Base-by-base conservation (phyloP, 306 rosid species). In the Acacia crassicarpa region DNA sequence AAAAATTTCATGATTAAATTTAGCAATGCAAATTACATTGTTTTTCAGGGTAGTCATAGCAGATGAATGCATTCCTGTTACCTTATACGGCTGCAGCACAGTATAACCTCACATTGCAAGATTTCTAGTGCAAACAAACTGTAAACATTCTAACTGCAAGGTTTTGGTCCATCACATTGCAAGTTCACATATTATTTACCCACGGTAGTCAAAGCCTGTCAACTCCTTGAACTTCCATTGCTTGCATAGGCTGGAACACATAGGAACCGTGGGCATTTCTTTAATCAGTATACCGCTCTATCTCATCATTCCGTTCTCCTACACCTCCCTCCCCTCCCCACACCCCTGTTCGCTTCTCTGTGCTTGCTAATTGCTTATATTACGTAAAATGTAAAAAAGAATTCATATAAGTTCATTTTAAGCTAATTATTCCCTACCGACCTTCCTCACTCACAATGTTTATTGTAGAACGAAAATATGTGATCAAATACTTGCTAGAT, bases 371-470 rank as follows among this genome's bases (percentile, higher is more conserved):
- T 51, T 59, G 59, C 48, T 75, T 79, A 38, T 53, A 69, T 53
- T 70, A 45, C 70, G 23, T 68, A 70, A 62, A 69, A 69, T 22
- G 73, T 32, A 62, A 82, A 68, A 40, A 20, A 22, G 44, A 82
- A 78, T 44, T 61, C 38, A 11, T 9, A 19, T 72, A 73, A 54
- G 58, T 67, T 6, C 43, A 25, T 56, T 81, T 14, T 65, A 56
- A 59, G 27, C 38, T 44, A 49, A 27, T 15, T 63, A 38, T 9
- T 72, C 66, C 65, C 40, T 16, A 7, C 38, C 46, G 6, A 35
- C 49, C 65, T 33, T 16, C 67, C n/a, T 46, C 76, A 65, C 72
- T 30, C 30, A 22, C 27, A 8, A 76, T 10, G 19, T 40, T 74
- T 49, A 22, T 2, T n/a, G 58, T 23, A 51, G 23, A 41, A 62